Evolutionary conservation across 805 yeast genomes (phyloP), one percentile per base, ranked within the genome.

Genomic region (Limtongozyma cylindracea): DNA sequence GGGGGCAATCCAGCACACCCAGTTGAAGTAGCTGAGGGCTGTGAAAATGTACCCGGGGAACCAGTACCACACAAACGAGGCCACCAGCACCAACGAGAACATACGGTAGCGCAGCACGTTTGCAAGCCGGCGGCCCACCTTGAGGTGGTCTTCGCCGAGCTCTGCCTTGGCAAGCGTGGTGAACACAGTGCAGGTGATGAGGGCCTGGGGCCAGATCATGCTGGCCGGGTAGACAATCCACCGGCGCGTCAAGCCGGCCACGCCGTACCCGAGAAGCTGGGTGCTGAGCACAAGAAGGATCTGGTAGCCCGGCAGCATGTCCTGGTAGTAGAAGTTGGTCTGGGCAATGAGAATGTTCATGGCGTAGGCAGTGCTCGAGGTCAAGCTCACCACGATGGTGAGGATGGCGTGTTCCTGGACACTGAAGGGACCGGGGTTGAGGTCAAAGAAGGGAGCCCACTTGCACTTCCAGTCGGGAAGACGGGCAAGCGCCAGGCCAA

Each of bases 281-380:
- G 44, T 39, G 12, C 42, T 33, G 29, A 42, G 40, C 18, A 39
- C 35, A 20, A 38, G 28, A 29, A 43, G 39, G 25, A 44, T 38
- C 12, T 38, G 39, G 22, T 34, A 28, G 20, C 40, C 45, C 18
- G 37, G 40, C 31, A 22, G 21, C 10, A 29, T 17, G 11, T 19
- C 30, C 19, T 23, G 27, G 13, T 20, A 17, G 16, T 24, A 29
- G 20, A 29, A 29, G 20, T 29, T 26, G 17, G 28, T 27, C 16
- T 29, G 31, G 4, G 38, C 38, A 21, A 29, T 32, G 10, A 33
- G 25, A 17, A 33, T 28, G 21, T 33, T 32, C 26, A 33, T 33
- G 18, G 32, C 34, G 12, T 33, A 32, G 7, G 29, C 22, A 2
- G 31, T 26, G 12, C 27, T 31, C 3, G 32, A 28, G 7, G 37